These are phyloP conservation scores for Candida glucosophila DNA, from an alignment of 1,139 yeast genomes.

Conservation along the genomic window DNA sequence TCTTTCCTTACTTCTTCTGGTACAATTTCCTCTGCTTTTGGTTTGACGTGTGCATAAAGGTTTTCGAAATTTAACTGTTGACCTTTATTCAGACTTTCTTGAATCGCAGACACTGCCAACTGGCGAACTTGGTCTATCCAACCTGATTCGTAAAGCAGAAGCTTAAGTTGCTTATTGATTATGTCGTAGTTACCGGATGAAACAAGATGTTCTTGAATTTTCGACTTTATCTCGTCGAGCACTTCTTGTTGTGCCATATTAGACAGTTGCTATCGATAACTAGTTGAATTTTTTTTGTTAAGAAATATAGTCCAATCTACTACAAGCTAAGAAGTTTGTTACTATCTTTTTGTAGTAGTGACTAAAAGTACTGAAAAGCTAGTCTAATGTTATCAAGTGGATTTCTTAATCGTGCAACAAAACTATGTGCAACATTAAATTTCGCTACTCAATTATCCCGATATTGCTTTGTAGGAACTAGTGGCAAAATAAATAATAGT, in stretches of 20 bases:
- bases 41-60: constrained; percentile 47
- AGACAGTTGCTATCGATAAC: too few species aligned
- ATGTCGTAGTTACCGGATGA: constrained; percentile 74
- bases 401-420: too few species aligned
- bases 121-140: constrained; percentile 76
- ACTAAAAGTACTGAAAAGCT: too few species aligned
- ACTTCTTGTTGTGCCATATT: constrained; percentile 28
- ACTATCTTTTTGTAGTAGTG: too few species aligned
- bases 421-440: too few species aligned
- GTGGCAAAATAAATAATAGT: too few species aligned
- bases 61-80: constrained; percentile 43
- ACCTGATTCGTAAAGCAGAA: constrained; percentile 66
- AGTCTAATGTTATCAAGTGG: too few species aligned
- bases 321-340: too few species aligned
- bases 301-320: too few species aligned
- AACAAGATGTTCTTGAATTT: constrained; percentile 63
- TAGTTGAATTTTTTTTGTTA: too few species aligned
- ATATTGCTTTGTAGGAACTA: too few species aligned
- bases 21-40: constrained; percentile 61
- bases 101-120: constrained; percentile 38
- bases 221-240: constrained; percentile 46
- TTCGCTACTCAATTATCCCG: too few species aligned
- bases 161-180: constrained; percentile 52
- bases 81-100: constrained; percentile 21
- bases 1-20: constrained; percentile 59